Evolutionary conservation across 371 early-diverging fungal genomes (phyloP).

Genomic region (Circinella minor): DNA sequence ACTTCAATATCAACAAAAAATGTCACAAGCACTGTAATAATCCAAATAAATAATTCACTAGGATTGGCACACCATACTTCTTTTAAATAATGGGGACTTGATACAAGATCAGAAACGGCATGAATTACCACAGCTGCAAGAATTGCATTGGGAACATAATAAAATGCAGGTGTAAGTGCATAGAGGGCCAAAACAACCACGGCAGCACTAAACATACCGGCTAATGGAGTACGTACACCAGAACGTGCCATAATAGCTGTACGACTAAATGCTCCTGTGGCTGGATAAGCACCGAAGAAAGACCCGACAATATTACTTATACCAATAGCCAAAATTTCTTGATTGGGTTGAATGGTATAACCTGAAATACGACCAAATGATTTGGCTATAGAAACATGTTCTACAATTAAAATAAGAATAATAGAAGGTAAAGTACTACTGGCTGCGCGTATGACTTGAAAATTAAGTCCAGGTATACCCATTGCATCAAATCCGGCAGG

Average conservation of each 20-base stretch:
- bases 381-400: conserved; percentile 83
- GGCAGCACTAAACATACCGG: conserved; percentile 75
- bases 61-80: conserved; percentile 46
- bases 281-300: conserved; percentile 72
- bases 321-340: conserved; percentile 88
- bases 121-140: conserved; percentile 82
- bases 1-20: conserved; percentile 71
- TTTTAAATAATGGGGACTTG: conserved; percentile 35
- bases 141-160: conserved; percentile 80
- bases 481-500: conserved; percentile 73
- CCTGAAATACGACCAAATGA: conserved; percentile 75
- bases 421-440: conserved; percentile 60
- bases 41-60: conserved; percentile 55
- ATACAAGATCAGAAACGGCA: conserved; percentile 66
- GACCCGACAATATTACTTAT: conserved; percentile 77
- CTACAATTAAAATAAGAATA: conserved; percentile 74
- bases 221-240: conserved; percentile 83
- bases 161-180: conserved; percentile 81
- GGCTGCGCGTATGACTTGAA: conserved; percentile 42
- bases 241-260: conserved; percentile 78
- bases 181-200: conserved; percentile 82
- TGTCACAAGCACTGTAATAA: conserved; percentile 61
- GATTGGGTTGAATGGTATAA: conserved; percentile 62
- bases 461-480: conserved; percentile 48
- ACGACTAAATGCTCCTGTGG: conserved; percentile 53